Base-by-base conservation (phyloP, 176 grass and related monocot genomes). In the Cenchrus fungigraminus region DNA sequence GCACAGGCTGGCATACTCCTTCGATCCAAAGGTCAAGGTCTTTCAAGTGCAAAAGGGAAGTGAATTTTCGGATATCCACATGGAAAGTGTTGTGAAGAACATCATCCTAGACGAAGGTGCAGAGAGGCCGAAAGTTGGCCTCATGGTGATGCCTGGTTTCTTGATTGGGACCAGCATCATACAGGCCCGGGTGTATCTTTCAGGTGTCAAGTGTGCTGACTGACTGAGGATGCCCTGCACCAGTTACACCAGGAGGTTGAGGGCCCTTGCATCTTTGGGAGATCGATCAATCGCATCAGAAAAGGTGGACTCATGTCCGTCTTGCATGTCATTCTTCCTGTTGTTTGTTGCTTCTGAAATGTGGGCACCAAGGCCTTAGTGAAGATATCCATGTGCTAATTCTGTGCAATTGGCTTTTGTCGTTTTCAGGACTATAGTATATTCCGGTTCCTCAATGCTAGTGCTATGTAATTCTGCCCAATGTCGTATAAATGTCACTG, bases 101-200 rank as follows among this genome's bases (percentile, higher is more conserved):
- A 84, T 90, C n/a, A 77, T 93, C 76, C 45, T 87, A 31, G 84
- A 82, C 14, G 88, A 97, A 75, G 82, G 68, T 80, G 79, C 71
- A 17, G 53, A 89, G 72, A 91, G 82, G 47, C 95, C 87, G 88
- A 90, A 88, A 82, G 91, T 95, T 75, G 91, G 93, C 82, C 83
- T 98, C 66, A 93, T 98, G 95, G 87, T 95, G 87, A 95, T 98
- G 95, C 95, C 92, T 84, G 95, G 92, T 78, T 98, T 98, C 88
- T 82, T 91, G 63, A 93, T 91, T 40, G 87, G 89, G 57, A 86
- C 51, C 16, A 98, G 68, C 74, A 73, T 88, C 62, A 86, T 93
- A 90, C 92, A 95, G 77, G 86, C 90, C 31, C 85, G 79, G 17
- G 92, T 98, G 57, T 98, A 98, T 78, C 80, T 98, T 61, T 93